These are phyloP conservation scores for Sphaerulina populicola DNA, from an alignment of 2,329 filamentous ascomycete genomes.

Conservation along the genomic window DNA sequence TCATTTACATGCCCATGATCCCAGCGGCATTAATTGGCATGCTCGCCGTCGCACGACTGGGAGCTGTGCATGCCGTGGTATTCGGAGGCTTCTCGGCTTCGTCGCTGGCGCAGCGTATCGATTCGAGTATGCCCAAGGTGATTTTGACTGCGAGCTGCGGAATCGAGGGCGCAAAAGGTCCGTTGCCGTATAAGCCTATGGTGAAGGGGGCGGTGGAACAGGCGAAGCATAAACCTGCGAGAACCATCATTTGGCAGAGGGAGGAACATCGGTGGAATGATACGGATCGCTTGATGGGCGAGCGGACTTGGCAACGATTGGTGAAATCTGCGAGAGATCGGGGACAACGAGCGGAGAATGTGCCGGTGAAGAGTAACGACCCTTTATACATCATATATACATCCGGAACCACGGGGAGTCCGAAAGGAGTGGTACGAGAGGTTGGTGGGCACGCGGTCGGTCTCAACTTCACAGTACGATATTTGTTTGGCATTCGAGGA, in stretches of 20 bases:
- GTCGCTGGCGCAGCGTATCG: conserved; percentile 80
- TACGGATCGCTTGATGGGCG: conserved; percentile 56
- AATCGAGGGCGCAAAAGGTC: conserved; percentile 76
- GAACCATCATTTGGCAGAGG: conserved; percentile 75
- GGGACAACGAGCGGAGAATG: conserved; percentile 61
- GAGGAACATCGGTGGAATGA: conserved; percentile 66
- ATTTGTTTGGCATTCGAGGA: conserved; percentile 72
- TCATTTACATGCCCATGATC: conserved; percentile 97
- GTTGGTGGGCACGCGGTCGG: conserved; percentile 83
- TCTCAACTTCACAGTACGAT: conserved; percentile 70
- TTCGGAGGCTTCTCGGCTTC: conserved; percentile 83
- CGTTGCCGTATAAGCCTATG: conserved; percentile 67
- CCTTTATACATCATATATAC: conserved; percentile 88
- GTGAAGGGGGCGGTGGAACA: conserved; percentile 64
- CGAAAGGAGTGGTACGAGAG: conserved; percentile 75
- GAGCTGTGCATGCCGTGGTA: conserved; percentile 83
- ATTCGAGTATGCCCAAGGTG: conserved; percentile 64
- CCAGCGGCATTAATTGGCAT: conserved; percentile 80
- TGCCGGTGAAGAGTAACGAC: conserved; percentile 69
- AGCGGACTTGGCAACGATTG: conserved; percentile 71
- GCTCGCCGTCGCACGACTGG: conserved; percentile 69
- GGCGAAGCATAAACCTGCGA: conserved; percentile 61
- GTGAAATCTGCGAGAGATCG: conserved; percentile 62
- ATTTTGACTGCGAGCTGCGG: conserved; percentile 87
- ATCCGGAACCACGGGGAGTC: conserved; percentile 47